Evolutionary conservation across 1,284 basidiomycete species (phyloP).

Genomic region (Farysia itapuensis): DNA sequence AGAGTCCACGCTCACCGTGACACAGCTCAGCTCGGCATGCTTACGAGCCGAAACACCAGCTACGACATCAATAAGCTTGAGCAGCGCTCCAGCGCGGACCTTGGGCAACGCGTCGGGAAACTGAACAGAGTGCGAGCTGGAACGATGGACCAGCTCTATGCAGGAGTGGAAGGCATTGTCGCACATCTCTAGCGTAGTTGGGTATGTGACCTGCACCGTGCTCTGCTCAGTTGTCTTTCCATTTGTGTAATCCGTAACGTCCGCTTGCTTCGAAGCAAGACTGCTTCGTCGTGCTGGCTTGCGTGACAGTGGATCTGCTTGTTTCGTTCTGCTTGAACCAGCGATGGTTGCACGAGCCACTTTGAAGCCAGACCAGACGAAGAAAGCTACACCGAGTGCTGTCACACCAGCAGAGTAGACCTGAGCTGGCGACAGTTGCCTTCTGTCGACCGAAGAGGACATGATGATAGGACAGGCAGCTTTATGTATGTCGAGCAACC

Average conservation of each 20-base stretch:
- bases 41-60: constrained; percentile 60
- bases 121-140: neutral
- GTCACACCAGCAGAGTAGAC: too few relatives aligned
- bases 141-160: constrained; percentile 1
- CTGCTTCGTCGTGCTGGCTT: constrained; percentile 2
- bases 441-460: too few relatives aligned
- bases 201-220: constrained; percentile 43
- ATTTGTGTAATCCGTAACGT: constrained; percentile 2
- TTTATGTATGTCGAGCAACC: too few relatives aligned
- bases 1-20: constrained; percentile 60
- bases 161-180: constrained; percentile 26
- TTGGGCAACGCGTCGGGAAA: constrained; percentile 5
- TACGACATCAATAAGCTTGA: constrained; percentile 61
- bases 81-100: constrained; percentile 59
- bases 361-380: too few relatives aligned
- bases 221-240: constrained; percentile 35
- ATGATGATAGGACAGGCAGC: too few relatives aligned
- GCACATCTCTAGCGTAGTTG: constrained; percentile 42
- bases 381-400: too few relatives aligned
- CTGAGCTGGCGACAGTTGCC: too few relatives aligned
- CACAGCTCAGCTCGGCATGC: constrained; percentile 57
- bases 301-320: too few relatives aligned
- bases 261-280: neutral
- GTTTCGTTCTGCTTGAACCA: too few relatives aligned
- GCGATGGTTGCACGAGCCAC: too few relatives aligned